These are phyloP conservation scores for Vanrija pseudolonga DNA, from an alignment of 1,284 basidiomycete species.

Conservation along the genomic window DNA sequence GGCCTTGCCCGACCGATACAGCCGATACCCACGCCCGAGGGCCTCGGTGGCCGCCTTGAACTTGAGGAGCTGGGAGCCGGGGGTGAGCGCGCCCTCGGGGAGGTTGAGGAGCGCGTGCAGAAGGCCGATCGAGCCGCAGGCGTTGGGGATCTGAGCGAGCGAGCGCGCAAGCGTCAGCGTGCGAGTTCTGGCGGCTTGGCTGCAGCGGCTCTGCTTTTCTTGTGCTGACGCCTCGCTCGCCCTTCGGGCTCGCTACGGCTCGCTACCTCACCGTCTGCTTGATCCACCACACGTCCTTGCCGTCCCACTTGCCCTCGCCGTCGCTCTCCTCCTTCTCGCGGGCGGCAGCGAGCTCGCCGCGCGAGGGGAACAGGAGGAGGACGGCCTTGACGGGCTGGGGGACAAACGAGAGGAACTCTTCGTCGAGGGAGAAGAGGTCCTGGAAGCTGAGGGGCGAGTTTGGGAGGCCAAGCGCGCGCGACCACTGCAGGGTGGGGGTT, in stretches of 20 bases:
- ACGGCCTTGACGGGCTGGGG: slow-evolving; percentile 72
- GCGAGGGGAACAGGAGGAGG: slow-evolving; percentile 73
- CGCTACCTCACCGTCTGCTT: slow-evolving; percentile 50
- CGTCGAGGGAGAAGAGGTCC: slow-evolving; percentile 78
- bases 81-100: slow-evolving; percentile 23
- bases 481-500: slow-evolving; percentile 59
- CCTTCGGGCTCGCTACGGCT: no score
- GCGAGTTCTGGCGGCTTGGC: no score
- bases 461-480: slow-evolving; percentile 66
- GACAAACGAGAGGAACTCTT: slow-evolving; percentile 68
- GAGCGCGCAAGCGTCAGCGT: neutral
- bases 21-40: slow-evolving; percentile 25
- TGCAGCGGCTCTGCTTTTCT: no score
- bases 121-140: slow-evolving; percentile 84
- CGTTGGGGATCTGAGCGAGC: slow-evolving; percentile 66
- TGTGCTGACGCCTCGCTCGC: no score
- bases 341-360: slow-evolving; percentile 54
- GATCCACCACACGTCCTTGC: slow-evolving; percentile 48
- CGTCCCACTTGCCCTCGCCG: slow-evolving; percentile 28
- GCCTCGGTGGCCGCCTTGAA: slow-evolving; percentile 41
- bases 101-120: slow-evolving; percentile 61
- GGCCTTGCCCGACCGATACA: neutral
- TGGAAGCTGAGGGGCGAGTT: slow-evolving; percentile 60
- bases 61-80: slow-evolving; percentile 29
- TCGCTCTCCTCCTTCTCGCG: slow-evolving; percentile 53